Percentiles rank a stretch among this genome's conserved stretches.
Evolutionary conservation across 2,329 filamentous ascomycete genomes (phyloP).

Genomic region (Calonectria naviculata): DNA sequence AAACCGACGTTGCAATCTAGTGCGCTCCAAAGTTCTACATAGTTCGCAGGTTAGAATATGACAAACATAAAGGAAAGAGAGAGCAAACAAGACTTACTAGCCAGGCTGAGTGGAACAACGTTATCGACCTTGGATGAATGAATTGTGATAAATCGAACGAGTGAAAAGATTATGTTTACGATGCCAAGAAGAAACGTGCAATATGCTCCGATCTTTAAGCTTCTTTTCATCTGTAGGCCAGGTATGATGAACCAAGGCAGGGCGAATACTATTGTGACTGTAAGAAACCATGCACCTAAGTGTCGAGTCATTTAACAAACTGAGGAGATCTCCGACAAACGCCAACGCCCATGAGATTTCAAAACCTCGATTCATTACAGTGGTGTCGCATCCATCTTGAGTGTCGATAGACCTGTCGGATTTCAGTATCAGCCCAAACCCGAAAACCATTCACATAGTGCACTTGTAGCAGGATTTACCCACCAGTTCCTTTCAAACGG

Average conservation of each 20-base stretch:
- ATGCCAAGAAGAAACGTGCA: conserved; percentile 23
- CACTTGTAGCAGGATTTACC: background rate
- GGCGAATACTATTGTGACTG: background rate
- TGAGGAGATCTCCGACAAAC: background rate
- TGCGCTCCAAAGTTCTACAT: conserved; percentile 26
- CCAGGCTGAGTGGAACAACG: too few species aligned
- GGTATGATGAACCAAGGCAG: conserved; percentile 5
- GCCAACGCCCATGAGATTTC: background rate
- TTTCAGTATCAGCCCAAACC: background rate
- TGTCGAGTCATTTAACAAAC: background rate
- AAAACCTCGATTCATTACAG: background rate
- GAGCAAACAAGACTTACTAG: too few species aligned
- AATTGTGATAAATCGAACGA: too few species aligned
- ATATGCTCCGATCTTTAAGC: background rate
- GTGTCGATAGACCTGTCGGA: background rate
- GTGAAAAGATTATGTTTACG: too few species aligned
- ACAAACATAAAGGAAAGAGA: too few species aligned
- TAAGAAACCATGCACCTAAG: background rate
- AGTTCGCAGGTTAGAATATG: too few species aligned
- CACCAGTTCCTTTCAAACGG: background rate
- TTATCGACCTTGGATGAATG: too few species aligned
- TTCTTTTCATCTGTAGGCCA: background rate
- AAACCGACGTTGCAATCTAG: conserved; percentile 32
- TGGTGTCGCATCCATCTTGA: background rate
- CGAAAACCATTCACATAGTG: background rate